Evolutionary conservation across 371 early-diverging fungal species (phyloP), one percentile per base, ranked within the genome.

Genomic region (Mortierella sp.): DNA sequence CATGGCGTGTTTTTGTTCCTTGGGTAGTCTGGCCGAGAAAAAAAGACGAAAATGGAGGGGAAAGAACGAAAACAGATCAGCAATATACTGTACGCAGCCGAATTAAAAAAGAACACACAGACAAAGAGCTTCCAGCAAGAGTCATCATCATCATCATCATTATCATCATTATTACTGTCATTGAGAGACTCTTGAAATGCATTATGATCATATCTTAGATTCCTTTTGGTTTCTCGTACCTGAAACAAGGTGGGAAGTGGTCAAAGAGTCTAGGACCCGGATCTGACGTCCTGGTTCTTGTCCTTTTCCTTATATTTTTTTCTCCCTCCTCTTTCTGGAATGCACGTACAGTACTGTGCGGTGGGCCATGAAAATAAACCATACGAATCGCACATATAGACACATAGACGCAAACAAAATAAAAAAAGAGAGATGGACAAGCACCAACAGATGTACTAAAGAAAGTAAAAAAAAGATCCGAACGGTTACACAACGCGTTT

Each of bases 261-360:
- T 34, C 63, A 63, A 63, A 63, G 63, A 31, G 63, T 63, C 11
- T 34, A 63, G 63, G 63, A 63, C 63, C 34, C 63, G 19, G 34
- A 16, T 34, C 63, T 63, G 0, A 63, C 21, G 10, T 3, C 19
- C 14, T 63, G 31, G 1, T 31, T 60, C 31, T 31, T 48, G 6
- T n/a, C n/a, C 48, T 48, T 9, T 48, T 48, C 13, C 60, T n/a
- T n/a, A n/a, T n/a, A n/a, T n/a, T n/a, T n/a, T 58, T 4, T 60
- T 60, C 60, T 28, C 0, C 14, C 5, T 24, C 6, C 5, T 24
- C 21, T 54, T 24, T 57, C 26, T 57, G 57, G 57, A 38, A 57
- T 57, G 58, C 26, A 57, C 14, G 26, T 31, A 28, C 50, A 31
- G 24, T 38, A 38, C 42, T 5, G 42, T n/a, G 31, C 42, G 3